Evolutionary conservation across 2,329 filamentous ascomycete species (phyloP).

Genomic region (Hypomyces rosellus): DNA sequence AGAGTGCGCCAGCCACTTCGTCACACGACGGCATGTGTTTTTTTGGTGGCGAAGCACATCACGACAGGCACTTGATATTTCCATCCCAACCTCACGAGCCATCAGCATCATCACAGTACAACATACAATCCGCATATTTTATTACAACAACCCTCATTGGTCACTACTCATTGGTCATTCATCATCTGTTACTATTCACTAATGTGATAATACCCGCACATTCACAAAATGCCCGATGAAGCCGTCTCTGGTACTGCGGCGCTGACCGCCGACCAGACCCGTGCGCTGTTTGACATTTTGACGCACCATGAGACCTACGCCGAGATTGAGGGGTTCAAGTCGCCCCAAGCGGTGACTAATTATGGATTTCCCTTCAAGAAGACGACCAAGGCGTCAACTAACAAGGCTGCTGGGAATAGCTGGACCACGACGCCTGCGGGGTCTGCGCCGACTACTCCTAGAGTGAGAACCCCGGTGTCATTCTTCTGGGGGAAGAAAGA

Average conservation of each 20-base stretch:
- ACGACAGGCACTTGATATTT: too few species aligned
- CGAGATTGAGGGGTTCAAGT: slow-evolving; percentile 68
- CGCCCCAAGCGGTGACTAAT: slow-evolving; percentile 53
- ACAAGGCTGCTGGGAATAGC: slow-evolving; percentile 13
- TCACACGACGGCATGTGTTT: too few species aligned
- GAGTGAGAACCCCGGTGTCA: slow-evolving; percentile 20
- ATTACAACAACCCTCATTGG: too few species aligned
- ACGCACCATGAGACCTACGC: slow-evolving; percentile 54
- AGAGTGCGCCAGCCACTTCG: too few species aligned
- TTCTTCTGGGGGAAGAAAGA: slow-evolving; percentile 5
- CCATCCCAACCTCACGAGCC: too few species aligned
- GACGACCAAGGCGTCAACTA: slow-evolving; percentile 12
- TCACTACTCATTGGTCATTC: too few species aligned
- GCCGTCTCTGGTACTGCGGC: neutral
- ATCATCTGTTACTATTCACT: too few species aligned
- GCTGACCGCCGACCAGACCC: slow-evolving; percentile 36
- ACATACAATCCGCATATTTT: too few species aligned
- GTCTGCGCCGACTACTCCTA: slow-evolving; percentile 22
- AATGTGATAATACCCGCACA: too few species aligned
- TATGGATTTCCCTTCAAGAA: slow-evolving; percentile 65
- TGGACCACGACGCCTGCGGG: slow-evolving; percentile 19
- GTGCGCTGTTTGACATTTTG: slow-evolving; percentile 54
- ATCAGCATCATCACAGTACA: too few species aligned
- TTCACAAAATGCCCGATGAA: neutral
- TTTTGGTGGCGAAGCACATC: too few species aligned